Conservation (phyloP, 169 alveolate species). For the Plasmodium cynomolgi region DNA sequence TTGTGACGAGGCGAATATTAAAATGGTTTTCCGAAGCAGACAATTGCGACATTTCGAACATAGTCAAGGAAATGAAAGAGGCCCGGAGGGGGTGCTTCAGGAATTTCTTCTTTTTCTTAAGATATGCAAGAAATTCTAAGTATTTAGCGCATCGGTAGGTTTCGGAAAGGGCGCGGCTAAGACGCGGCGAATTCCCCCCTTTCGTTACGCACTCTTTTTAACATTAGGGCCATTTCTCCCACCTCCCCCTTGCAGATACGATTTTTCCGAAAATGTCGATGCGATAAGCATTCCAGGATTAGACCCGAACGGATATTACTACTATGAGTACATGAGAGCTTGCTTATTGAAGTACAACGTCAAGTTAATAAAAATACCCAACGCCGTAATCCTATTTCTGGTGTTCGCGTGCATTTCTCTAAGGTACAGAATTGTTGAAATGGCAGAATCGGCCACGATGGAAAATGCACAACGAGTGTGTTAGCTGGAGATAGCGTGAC, state of each 20-base stretch:
- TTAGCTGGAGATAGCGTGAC: background rate
- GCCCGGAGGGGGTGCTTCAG: slow-evolving; percentile 22
- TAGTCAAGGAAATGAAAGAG: slow-evolving; percentile 39
- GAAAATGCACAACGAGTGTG: background rate
- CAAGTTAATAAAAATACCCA: slow-evolving; percentile 83
- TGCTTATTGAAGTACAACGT: slow-evolving; percentile 81
- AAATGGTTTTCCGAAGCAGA: slow-evolving; percentile 75
- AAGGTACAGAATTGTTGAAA: slow-evolving; percentile 69
- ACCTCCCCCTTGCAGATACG: slow-evolving; percentile 77
- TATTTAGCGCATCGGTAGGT: slow-evolving; percentile 77
- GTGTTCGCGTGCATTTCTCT: slow-evolving; percentile 75
- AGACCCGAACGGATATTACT: slow-evolving; percentile 86
- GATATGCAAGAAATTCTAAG: slow-evolving; percentile 58
- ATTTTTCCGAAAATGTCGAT: slow-evolving; percentile 84
- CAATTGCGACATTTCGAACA: slow-evolving; percentile 42
- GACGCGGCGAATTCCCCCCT: background rate
- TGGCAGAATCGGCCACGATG: background rate
- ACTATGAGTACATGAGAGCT: slow-evolving; percentile 88
- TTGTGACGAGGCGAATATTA: slow-evolving; percentile 64
- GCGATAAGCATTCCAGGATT: slow-evolving; percentile 82
- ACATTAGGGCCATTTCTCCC: background rate
- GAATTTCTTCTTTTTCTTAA: slow-evolving; percentile 26
- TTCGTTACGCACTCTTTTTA: slow-evolving; percentile 53
- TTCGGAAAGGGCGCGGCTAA: slow-evolving; percentile 30
- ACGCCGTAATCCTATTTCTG: slow-evolving; percentile 78